Evolutionary conservation across 768 basidiomycete species (phyloP), one percentile per base, ranked within the genome.

Genomic region (Gautieria morchelliformis): DNA sequence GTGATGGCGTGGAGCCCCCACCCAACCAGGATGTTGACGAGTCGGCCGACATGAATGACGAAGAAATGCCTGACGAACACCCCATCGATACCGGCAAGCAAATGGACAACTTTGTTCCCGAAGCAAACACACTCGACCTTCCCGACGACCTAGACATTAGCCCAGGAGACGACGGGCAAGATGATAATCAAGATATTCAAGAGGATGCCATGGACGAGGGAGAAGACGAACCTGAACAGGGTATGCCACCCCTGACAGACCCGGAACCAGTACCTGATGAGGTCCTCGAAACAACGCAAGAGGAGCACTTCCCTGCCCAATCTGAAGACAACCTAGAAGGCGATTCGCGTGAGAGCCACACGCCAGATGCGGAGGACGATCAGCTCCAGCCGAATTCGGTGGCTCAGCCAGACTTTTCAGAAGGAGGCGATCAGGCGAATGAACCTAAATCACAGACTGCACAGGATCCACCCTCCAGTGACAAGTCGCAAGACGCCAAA

Each of bases 71-170:
- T 19, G 71, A 75, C 39, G 74, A 76, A 5, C 62, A 37, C 6
- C 61, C 37, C 58, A 17, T 62, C 61, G 63, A 63, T 8, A 59
- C 59, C 12, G 69, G 70, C 19, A 67, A 68, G 46, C 82, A 86
- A 11, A 77, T 93, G 71, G 85, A 94, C 57, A 81, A 92, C 19
- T 75, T 83, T 59, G 70, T 92, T 46, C 84, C 78, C 22, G 89
- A 96, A 59, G 85, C 85, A 3, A 78, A 95, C 52, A 84, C 83
- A 5, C 78, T 98, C 45, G 88, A 98, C 64, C 77, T 98, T 10
- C 95, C 95, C 0, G 94, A 97, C 35, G 84, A 92, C 60, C 75
- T 95, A 71, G 74, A 91, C 53, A 68, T 94, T 12, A 79, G 72
- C n/a, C 69, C 69, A 47, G 66, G 69, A 32, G 67, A 70, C 9